Conservation (phyloP, 257 asterid genomes). For the Hygrophila difformis region DNA sequence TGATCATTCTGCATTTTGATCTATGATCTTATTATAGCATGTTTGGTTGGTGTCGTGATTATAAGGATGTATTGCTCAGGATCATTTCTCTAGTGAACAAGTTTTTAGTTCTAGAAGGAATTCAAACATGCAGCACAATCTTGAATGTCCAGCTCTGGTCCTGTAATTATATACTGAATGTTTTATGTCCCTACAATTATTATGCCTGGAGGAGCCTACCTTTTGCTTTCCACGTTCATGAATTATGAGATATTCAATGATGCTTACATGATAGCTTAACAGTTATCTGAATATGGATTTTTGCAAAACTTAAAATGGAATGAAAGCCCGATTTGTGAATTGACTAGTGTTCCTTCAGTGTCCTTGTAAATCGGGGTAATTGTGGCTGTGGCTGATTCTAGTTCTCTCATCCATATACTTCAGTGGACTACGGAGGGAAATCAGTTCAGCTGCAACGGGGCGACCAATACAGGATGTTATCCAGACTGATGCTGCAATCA, state of each 20-base stretch:
- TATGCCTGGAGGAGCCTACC: too few species aligned
- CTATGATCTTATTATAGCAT: neutral
- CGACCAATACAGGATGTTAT: slow-evolving; percentile 98
- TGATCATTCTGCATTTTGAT: slow-evolving; percentile 10
- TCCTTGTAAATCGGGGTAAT: too few species aligned
- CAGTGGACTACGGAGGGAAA: slow-evolving; percentile 95
- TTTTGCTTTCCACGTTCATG: too few species aligned
- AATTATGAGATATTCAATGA: too few species aligned
- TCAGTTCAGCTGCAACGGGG: slow-evolving; percentile 96
- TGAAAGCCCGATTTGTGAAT: too few species aligned
- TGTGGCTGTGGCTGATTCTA: neutral
- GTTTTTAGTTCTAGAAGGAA: slow-evolving; percentile 12
- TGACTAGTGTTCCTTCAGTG: too few species aligned
- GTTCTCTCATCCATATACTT: neutral
- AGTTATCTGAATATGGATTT: slow-evolving; percentile 1
- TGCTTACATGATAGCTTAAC: too few species aligned
- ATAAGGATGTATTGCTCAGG: slow-evolving; percentile 5
- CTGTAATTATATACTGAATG: neutral
- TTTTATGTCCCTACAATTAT: too few species aligned
- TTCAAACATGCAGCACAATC: slow-evolving; percentile 2
- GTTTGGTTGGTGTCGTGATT: neutral
- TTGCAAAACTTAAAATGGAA: neutral
- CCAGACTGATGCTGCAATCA: slow-evolving; percentile 99
- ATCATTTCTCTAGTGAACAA: neutral
- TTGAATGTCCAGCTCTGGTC: too few species aligned